Evolutionary conservation across 2,329 filamentous ascomycete species (phyloP).

Genomic region (Penicillium sp.): DNA sequence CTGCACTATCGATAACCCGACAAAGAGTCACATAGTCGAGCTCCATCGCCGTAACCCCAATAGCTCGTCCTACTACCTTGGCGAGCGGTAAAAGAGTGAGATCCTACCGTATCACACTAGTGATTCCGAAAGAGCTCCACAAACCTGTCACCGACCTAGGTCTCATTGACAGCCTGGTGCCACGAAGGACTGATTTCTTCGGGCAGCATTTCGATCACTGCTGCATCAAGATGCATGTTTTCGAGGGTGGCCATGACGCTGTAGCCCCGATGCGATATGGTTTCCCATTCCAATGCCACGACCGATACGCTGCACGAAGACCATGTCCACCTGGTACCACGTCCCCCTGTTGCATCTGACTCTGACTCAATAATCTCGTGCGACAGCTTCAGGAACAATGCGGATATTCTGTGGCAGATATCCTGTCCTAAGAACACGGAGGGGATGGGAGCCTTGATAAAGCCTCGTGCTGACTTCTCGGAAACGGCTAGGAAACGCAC

Average conservation of each 20-base stretch:
- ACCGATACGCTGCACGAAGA: neutral
- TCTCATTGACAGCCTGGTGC: neutral
- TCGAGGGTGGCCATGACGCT: neutral
- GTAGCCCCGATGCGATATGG: neutral
- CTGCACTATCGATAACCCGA: constrained; percentile 24
- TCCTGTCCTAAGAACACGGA: neutral
- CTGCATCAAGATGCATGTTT: neutral
- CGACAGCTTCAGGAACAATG: neutral
- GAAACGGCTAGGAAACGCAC: neutral
- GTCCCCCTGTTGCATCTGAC: neutral
- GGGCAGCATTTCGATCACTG: neutral
- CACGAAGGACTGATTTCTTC: neutral
- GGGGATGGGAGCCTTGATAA: neutral
- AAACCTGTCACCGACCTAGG: neutral
- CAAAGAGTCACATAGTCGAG: constrained; percentile 30
- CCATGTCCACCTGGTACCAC: neutral
- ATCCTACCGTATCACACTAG: neutral
- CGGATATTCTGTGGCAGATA: neutral
- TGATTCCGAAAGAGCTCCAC: neutral
- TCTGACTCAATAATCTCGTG: neutral
- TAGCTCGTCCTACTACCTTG: constrained; percentile 56
- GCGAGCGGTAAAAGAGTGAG: constrained; percentile 57
- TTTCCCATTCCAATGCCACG: neutral
- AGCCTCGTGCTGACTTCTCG: neutral
- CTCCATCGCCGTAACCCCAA: constrained; percentile 40